Evolutionary conservation across 495 filamentous ascomycete genomes (phyloP).

Genomic region (Hyaloscypha variabilis): DNA sequence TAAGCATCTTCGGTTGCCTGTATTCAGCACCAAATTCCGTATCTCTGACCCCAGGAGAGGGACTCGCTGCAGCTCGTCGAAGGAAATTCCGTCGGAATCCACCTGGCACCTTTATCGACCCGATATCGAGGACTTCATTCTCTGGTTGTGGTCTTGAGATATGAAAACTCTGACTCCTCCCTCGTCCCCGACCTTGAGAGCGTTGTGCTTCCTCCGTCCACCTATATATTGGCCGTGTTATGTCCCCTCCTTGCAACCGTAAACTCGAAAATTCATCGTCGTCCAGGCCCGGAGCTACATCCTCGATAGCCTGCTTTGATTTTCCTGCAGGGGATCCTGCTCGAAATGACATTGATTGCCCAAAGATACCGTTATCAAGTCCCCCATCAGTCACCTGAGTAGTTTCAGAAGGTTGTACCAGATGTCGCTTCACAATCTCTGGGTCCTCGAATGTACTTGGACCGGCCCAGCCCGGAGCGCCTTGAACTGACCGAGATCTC

Average conservation of each 20-base stretch:
- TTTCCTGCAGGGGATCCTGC: constrained; percentile 44
- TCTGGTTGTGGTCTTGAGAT: constrained; percentile 74
- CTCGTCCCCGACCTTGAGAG: constrained; percentile 53
- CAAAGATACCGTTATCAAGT: constrained; percentile 28
- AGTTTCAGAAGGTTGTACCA: constrained; percentile 66
- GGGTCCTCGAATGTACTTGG: constrained; percentile 70
- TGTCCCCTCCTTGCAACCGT: constrained; percentile 88
- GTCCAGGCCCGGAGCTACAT: constrained; percentile 52
- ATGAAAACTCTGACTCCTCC: constrained; percentile 85
- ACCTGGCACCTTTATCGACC: constrained; percentile 86
- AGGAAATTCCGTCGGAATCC: constrained; percentile 91
- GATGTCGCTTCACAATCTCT: constrained; percentile 78
- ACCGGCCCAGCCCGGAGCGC: constrained; percentile 36
- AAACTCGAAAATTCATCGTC: constrained; percentile 92
- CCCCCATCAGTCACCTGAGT: constrained; percentile 24
- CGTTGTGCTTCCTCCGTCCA: constrained; percentile 84
- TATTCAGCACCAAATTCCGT: constrained; percentile 43
- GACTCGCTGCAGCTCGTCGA: constrained; percentile 65
- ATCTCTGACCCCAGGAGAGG: constrained; percentile 43
- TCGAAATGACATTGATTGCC: constrained; percentile 25
- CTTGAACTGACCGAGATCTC: constrained; percentile 48
- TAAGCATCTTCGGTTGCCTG: constrained; percentile 67
- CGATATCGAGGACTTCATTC: constrained; percentile 77
- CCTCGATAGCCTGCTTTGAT: constrained; percentile 48
- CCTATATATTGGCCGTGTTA: constrained; percentile 90